Evolutionary conservation across 345 rosid species (phyloP).

Genomic region (Brassica juncea): DNA sequence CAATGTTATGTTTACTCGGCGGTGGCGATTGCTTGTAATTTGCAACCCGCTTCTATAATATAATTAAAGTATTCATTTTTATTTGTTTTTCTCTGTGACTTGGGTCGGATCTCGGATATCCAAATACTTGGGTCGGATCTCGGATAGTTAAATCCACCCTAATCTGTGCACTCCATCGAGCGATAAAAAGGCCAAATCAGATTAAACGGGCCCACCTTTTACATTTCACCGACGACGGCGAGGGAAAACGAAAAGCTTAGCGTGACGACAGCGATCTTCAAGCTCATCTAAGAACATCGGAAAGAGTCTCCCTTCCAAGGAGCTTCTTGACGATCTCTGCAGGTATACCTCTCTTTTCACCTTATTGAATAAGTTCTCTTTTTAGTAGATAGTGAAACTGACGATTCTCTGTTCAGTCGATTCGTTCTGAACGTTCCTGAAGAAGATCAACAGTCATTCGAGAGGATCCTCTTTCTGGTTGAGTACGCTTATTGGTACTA

Average conservation of each 20-base stretch:
- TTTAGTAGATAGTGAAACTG: not conserved
- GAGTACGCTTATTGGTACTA: constrained; percentile 99
- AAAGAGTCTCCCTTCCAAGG: constrained; percentile 73
- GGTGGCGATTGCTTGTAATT: too few relatives aligned
- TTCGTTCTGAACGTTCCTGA: constrained; percentile 95
- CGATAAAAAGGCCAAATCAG: constrained; percentile 13
- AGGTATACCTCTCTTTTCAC: constrained; percentile 46
- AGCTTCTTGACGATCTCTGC: constrained; percentile 99
- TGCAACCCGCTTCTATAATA: too few relatives aligned
- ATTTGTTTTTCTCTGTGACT: too few relatives aligned
- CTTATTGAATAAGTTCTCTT: too few relatives aligned
- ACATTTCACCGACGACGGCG: constrained; percentile 25
- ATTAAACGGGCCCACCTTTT: constrained; percentile 16
- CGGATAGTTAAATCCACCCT: constrained; percentile 11
- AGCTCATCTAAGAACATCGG: constrained; percentile 75
- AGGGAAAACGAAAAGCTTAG: not conserved
- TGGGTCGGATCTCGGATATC: constrained; percentile 3
- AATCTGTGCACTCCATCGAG: not conserved
- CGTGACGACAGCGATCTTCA: constrained; percentile 46
- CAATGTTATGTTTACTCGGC: too few relatives aligned
- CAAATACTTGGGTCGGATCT: constrained; percentile 23
- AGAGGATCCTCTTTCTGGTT: constrained; percentile 92
- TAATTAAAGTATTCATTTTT: too few relatives aligned
- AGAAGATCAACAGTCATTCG: constrained; percentile 97
- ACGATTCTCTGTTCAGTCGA: constrained; percentile 57